Evolutionary conservation across 306 rosid genomes (phyloP), one percentile per base, ranked within the genome.

Genomic region (Vigna reflexopilosa): DNA sequence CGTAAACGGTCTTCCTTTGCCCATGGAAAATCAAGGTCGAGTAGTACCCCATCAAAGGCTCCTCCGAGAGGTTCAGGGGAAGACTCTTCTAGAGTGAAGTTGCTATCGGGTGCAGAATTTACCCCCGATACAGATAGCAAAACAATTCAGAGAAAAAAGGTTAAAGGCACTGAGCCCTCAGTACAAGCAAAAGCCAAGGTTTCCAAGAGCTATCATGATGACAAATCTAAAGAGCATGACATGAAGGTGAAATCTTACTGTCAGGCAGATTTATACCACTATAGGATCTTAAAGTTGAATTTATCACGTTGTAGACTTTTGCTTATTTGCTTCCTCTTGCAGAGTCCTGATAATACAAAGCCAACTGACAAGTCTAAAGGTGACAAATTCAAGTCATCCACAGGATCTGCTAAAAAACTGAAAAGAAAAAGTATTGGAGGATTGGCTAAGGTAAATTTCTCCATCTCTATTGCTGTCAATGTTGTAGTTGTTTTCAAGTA

Each of bases 341-440:
- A 93, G 98, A 84, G 84, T 81, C 80, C 79, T 73, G 75, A 75
- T 68, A 80, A 80, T 51, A 79, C 63, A 38, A 81, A 71, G 80
- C 79, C 86, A 83, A 73, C 75, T 63, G 87, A 79, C 81, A 85
- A 83, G 86, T 68, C 77, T n/a, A 74, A 63, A 40, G 86, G 73
- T 77, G 83, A 69, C 64, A 85, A 83, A 72, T 67, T 79, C 86
- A 86, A 86, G 83, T 59, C 77, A 51, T 86, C 93, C 52, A 34
- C 73, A 14, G 93, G 87, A 75, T 67, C 93, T 77, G 38, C 52
- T 45, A 91, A 81, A 86, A 91, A 86, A 82, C 86, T 76, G 81
- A 93, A 93, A 88, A 89, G 95, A 82, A 88, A 85, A 83, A 91
- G 91, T 75, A 72, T 87, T 78, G 83, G 88, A 19, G 94, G 90